Evolutionary conservation across 2,329 filamentous ascomycete genomes (phyloP).

Genomic region (Ophiostoma ips): DNA sequence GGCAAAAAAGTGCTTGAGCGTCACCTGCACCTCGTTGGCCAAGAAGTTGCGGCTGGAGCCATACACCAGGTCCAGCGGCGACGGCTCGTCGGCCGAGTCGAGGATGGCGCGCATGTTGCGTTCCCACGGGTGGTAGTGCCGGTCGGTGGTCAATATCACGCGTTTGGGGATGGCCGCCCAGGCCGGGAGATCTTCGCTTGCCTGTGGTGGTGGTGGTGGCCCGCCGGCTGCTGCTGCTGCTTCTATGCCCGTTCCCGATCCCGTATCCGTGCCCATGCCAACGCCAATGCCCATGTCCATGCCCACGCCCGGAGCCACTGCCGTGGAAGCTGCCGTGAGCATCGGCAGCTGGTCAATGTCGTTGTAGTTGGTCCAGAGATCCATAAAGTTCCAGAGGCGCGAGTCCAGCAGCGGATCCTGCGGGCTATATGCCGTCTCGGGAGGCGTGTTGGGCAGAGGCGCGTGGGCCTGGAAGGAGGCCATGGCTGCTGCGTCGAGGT

Average conservation of each 20-base stretch:
- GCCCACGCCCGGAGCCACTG: neutral
- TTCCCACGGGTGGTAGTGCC: constrained; percentile 1
- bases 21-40: constrained; percentile 3
- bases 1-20: neutral
- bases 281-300: neutral
- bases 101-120: constrained; percentile 2
- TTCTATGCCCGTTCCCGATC: too few species aligned
- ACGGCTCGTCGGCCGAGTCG: neutral
- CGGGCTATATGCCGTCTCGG: neutral
- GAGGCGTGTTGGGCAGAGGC: neutral
- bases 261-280: too few species aligned
- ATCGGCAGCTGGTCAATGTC: neutral
- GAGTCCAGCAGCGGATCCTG: neutral
- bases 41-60: neutral
- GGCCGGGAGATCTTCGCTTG: too few species aligned
- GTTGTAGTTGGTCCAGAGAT: neutral
- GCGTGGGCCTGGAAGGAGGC: neutral
- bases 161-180: constrained; percentile 4
- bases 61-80: constrained; percentile 3
- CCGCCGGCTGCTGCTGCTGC: too few species aligned
- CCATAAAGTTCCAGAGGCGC: neutral
- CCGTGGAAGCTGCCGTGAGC: neutral
- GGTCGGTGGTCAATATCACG: neutral
- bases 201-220: neutral
- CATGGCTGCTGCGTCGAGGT: neutral